phyloP scores from a whole-genome alignment of 2,329 filamentous ascomycete species.

The Chaetomium olivaceum region DNA sequence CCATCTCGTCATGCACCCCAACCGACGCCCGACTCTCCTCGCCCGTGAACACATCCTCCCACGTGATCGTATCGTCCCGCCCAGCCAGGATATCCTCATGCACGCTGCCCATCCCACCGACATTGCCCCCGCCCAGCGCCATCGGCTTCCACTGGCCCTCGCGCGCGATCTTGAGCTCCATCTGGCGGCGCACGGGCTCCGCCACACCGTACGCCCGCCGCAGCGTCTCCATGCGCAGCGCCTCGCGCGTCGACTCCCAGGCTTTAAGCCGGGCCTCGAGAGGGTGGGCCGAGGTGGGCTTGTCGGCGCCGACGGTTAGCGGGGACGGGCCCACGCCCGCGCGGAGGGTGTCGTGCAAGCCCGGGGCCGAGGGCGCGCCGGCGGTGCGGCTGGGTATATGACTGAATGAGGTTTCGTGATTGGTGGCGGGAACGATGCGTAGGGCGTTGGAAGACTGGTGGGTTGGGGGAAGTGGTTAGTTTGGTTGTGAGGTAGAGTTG shows the following conservation, averaged over 20 bases:
- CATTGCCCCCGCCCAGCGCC: conserved; percentile 57
- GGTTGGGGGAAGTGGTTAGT: background rate
- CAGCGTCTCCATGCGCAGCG: conserved; percentile 83
- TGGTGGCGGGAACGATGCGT: conserved; percentile 76
- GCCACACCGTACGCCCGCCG: conserved; percentile 87
- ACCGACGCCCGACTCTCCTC: conserved; percentile 70
- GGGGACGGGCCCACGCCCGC: conserved; percentile 71
- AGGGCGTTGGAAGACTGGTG: conserved; percentile 62
- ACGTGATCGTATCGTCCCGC: conserved; percentile 73
- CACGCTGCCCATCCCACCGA: conserved; percentile 56
- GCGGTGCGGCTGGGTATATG: conserved; percentile 59
- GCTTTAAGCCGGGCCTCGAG: conserved; percentile 85
- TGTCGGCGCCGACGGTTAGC: conserved; percentile 42
- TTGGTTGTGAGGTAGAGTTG: conserved; percentile 16
- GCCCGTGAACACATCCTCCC: conserved; percentile 92
- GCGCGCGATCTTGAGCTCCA: conserved; percentile 89
- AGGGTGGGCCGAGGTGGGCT: conserved; percentile 74
- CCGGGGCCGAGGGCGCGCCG: conserved; percentile 85
- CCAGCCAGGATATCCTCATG: conserved; percentile 89
- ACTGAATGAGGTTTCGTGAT: conserved; percentile 65
- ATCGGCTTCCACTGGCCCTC: conserved; percentile 78
- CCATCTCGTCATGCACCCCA: conserved; percentile 89
- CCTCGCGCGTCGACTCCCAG: conserved; percentile 89
- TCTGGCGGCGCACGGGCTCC: conserved; percentile 86
- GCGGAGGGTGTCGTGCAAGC: conserved; percentile 91